Evolutionary conservation across 192 early-diverging fungal species (phyloP).

Genomic region (Backusella tuberculispora): DNA sequence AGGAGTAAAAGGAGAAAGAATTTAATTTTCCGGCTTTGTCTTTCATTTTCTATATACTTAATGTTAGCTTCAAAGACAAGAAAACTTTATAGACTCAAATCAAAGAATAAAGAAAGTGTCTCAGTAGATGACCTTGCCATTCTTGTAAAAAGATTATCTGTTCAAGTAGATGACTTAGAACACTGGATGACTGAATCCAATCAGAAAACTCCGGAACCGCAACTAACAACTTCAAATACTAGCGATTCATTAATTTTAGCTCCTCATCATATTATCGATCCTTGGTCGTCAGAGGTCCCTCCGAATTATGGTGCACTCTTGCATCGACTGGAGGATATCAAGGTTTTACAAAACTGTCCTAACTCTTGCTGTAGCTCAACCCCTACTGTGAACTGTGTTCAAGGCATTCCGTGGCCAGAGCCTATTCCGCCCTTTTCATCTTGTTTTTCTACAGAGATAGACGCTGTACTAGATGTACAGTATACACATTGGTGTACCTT

Average conservation of each 20-base stretch:
- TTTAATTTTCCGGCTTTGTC: slow-evolving; percentile 13
- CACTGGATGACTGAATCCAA: slow-evolving; percentile 9
- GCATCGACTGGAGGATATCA: slow-evolving; percentile 10
- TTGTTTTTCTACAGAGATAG: neutral
- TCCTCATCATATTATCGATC: slow-evolving; percentile 8
- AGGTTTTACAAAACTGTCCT: neutral
- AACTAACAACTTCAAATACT: neutral
- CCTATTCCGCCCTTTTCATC: neutral
- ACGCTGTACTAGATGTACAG: neutral
- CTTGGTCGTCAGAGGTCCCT: slow-evolving; percentile 20
- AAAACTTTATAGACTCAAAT: slow-evolving; percentile 1
- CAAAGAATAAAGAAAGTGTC: neutral
- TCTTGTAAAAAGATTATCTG: slow-evolving; percentile 11
- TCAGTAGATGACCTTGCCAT: slow-evolving; percentile 12
- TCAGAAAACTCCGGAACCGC: slow-evolving; percentile 7
- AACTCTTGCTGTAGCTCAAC: slow-evolving; percentile 5
- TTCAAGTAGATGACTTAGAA: slow-evolving; percentile 22
- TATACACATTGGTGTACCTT: slow-evolving; percentile 32
- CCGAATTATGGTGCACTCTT: slow-evolving; percentile 12
- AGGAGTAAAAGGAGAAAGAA: slow-evolving; percentile 13
- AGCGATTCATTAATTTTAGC: neutral
- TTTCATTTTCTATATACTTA: neutral
- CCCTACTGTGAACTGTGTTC: neutral
- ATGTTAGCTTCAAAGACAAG: slow-evolving; percentile 9
- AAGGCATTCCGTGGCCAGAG: slow-evolving; percentile 23